A percentile compares a stretch with the other conserved stretches of the same genome.
phyloP scores from a whole-genome alignment of 805 yeast genomes.

The Scheffersomyces spartinae region DNA sequence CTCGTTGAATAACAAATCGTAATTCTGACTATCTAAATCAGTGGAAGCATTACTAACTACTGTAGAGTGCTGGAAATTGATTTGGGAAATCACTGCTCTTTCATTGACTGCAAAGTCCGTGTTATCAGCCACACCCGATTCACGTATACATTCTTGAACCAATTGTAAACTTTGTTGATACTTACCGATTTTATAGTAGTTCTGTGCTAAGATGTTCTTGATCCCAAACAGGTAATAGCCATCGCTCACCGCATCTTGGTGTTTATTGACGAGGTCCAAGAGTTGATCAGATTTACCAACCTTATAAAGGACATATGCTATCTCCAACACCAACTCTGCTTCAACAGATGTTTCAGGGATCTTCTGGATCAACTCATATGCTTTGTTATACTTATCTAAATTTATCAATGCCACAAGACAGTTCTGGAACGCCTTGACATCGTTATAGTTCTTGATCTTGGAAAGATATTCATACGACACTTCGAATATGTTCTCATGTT shows the following conservation, averaged over 20 bases:
- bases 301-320: constrained; percentile 51
- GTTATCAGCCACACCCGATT: constrained; percentile 6
- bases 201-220: constrained; percentile 31
- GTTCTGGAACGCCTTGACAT: constrained; percentile 23
- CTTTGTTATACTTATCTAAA: constrained; percentile 42
- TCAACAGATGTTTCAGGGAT: constrained; percentile 20
- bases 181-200: constrained; percentile 25
- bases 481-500: constrained; percentile 25
- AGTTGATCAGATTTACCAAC: constrained; percentile 29
- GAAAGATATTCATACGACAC: constrained; percentile 30
- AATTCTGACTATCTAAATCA: constrained; percentile 9
- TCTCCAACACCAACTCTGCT: constrained; percentile 32
- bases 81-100: constrained; percentile 53
- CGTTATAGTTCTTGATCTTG: constrained; percentile 24
- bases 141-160: constrained; percentile 2
- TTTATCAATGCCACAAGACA: constrained; percentile 51
- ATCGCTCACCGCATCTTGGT: constrained; percentile 2
- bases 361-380: constrained; percentile 29
- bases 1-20: constrained; percentile 51
- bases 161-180: constrained; percentile 10
- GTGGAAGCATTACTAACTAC: constrained; percentile 6
- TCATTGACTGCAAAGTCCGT: constrained; percentile 38
- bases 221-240: no score
- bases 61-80: constrained; percentile 10
- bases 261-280: constrained; percentile 9